Evolutionary conservation across 176 grass and related monocot genomes (phyloP).

Genomic region (Triticum timopheevii): DNA sequence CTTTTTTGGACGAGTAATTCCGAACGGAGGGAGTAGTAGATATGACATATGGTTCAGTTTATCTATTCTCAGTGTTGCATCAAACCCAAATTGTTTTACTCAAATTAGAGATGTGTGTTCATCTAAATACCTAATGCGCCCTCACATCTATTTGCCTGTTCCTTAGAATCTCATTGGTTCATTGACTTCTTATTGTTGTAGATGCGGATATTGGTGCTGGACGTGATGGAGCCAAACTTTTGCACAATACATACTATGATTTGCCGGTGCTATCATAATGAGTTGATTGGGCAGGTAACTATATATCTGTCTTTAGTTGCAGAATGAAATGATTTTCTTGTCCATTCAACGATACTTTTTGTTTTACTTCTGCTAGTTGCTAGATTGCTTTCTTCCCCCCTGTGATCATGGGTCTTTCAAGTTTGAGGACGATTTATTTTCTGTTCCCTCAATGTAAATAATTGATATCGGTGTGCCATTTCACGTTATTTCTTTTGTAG

Average conservation of each 20-base stretch:
- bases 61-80: neutral
- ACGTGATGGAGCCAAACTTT: neutral
- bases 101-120: neutral
- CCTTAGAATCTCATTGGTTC: neutral
- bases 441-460: neutral
- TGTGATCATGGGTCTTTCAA: neutral
- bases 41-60: neutral
- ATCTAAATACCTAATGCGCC: neutral
- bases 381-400: neutral
- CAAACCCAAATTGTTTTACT: neutral
- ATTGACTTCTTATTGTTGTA: neutral
- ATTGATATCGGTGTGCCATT: neutral
- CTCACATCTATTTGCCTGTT: neutral
- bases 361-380: neutral
- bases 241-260: neutral
- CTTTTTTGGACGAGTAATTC: too few species aligned
- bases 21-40: neutral
- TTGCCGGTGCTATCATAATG: neutral
- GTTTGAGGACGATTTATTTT: neutral
- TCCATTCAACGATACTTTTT: neutral
- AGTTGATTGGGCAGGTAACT: neutral
- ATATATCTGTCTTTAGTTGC: neutral
- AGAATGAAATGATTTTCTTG: neutral
- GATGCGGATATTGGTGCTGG: neutral
- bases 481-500: too few species aligned